Evolutionary conservation across 495 filamentous ascomycete species (phyloP), one percentile per base, ranked within the genome.

Genomic region (Evansstolkia leycettana): DNA sequence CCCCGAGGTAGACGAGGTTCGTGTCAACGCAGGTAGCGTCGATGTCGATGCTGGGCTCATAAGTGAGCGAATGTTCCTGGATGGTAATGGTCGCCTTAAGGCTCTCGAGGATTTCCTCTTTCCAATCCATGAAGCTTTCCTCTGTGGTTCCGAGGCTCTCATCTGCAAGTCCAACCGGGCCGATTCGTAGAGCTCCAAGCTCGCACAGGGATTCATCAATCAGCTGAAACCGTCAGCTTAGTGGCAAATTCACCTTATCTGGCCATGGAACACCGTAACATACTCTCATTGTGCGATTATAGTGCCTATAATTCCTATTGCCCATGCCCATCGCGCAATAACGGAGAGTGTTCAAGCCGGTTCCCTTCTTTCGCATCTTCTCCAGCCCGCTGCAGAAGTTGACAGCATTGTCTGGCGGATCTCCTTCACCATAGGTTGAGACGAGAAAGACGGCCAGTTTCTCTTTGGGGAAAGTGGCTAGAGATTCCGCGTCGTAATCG

Each of bases 351-450:
- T 48, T 44, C 57, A 62, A 17, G 42, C 50, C 1, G 50, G 52
- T 36, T 49, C 62, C 10, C 46, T 53, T 0, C 56, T 32, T 38
- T 12, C 28, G 23, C 60, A 36, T 26, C 18, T 36, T 36, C 12
- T 36, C 34, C n/a, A 36, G 34, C 10, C 19, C 9, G 13, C 19
- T 36, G 19, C 17, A 36, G 34, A 36, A 27, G 15, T 23, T 23
- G 20, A 23, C 5, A 4, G 55, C 45, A 36, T 69, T 69, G 34
- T 69, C 64, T 29, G 45, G 50, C 3, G 64, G 62, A 34, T 68
- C 61, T 0, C 65, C 65, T 35, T 70, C 63, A 12, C 65, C 65
- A 39, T 57, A 68, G 0, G 65, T 68, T 3, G 59, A 55, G 2
- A 63, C 25, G 10, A 66, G 39, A 41, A 69, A 67, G 12, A 64